Evolutionary conservation across 2,329 filamentous ascomycete species (phyloP), one percentile per base, ranked within the genome.

Genomic region (Colletotrichum plurivorum): DNA sequence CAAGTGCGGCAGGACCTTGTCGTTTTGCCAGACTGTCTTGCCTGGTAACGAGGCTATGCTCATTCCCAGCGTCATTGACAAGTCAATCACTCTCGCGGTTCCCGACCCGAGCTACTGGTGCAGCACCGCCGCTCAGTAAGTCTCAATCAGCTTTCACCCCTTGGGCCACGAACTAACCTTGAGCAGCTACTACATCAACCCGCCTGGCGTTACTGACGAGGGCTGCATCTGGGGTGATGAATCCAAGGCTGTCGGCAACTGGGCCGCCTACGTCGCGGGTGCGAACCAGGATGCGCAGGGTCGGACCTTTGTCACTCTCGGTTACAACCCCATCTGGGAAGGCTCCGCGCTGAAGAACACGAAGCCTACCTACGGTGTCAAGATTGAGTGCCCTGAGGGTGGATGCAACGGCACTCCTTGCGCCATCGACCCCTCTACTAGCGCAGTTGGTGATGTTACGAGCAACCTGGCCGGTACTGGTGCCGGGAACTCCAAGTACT

Each of bases 41-140:
- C 93, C 93, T 18, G 93, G 93, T 57, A 92, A 94, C 75, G 93
- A 95, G 82, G 91, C 91, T 70, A 95, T 95, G 92, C 84, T 94
- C 73, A 94, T 94, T 74, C 92, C 92, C 16, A 95, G 92, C n/a
- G 79, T 90, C 71, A 90, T 94, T 54, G 76, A 84, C 22, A 81
- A 84, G 71, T 79, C 78, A 10, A 83, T 84, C n/a, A 86, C 85
- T 36, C 83, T 95, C 63, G 92, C 93, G 57, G 92, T 95, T 43
- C 93, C 93, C 9, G 90, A 85, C 65, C 81, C 85, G 18, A 85
- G 81, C 64, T 95, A 95, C 80, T 95, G 92, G 93, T 88, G 85
- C 73, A 80, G 82, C 52, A 94, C 93, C 13, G 88, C 92, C 67
- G 91, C 93, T 67, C 93, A 95, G 89, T 93, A 85, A 84, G 90